Percentiles rank a stretch among this genome's conserved stretches.
Conservation (phyloP, 2,329 filamentous ascomycete species). For the Calcarisporium arbuscula region DNA sequence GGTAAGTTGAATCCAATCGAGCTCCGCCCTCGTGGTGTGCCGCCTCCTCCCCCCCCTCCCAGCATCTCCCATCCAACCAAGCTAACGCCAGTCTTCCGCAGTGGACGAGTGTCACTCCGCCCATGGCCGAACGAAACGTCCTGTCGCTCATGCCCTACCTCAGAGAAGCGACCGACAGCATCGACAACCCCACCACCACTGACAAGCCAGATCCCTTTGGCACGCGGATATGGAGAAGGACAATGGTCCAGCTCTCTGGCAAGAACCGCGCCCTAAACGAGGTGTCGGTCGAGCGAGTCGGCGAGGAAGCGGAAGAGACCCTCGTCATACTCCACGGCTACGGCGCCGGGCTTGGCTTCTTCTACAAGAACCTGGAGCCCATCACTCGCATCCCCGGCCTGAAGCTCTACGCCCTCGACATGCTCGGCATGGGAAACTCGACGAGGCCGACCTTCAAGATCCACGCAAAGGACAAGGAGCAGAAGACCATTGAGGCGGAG, state of each 20-base stretch:
- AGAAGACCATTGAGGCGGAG: slow-evolving; percentile 83
- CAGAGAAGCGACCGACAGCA: slow-evolving; percentile 64
- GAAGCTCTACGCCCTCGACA: slow-evolving; percentile 88
- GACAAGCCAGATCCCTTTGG: slow-evolving; percentile 70
- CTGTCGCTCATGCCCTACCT: slow-evolving; percentile 81
- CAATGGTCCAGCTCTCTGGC: slow-evolving; percentile 76
- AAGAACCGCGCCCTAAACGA: slow-evolving; percentile 88
- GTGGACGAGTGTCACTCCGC: slow-evolving; percentile 83
- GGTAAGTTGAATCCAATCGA: slow-evolving; percentile 48
- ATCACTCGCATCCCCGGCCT: slow-evolving; percentile 73
- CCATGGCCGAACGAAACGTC: slow-evolving; percentile 80
- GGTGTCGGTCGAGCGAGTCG: slow-evolving; percentile 79
- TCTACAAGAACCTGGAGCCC: slow-evolving; percentile 95
- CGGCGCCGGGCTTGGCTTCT: slow-evolving; percentile 91
- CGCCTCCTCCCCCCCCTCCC: background rate
- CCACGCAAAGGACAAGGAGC: slow-evolving; percentile 70
- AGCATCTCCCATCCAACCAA: background rate
- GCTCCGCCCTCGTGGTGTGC: background rate
- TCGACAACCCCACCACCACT: slow-evolving; percentile 35
- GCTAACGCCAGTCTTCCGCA: slow-evolving; percentile 26
- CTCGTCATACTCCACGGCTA: slow-evolving; percentile 97
- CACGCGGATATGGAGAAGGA: slow-evolving; percentile 76
- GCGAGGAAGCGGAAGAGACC: slow-evolving; percentile 73
- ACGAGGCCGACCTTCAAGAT: slow-evolving; percentile 79
- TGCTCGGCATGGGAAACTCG: slow-evolving; percentile 91